A percentile compares a stretch with the other conserved stretches of the same genome.
Conservation (phyloP, 805 yeast genomes). For the Lipomyces yamanashiensis region DNA sequence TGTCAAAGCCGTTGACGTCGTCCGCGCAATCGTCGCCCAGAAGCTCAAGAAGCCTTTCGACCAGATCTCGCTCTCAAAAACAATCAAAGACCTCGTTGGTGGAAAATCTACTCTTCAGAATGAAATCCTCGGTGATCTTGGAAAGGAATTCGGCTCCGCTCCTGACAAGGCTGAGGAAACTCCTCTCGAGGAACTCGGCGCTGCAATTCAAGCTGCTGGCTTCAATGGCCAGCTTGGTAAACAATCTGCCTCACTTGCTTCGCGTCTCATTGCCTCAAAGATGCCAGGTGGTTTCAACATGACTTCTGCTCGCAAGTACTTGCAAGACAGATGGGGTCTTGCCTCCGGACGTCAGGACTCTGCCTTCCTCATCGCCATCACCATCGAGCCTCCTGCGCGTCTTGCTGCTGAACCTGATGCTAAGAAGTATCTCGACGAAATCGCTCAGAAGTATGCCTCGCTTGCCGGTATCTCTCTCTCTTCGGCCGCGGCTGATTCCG, state of each 20-base stretch:
- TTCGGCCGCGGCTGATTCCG: conserved; percentile 64
- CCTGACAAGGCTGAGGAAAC: conserved; percentile 99
- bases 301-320: conserved; percentile 87
- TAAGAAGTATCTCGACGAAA: conserved; percentile 79
- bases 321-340: conserved; percentile 90
- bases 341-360: conserved; percentile 94
- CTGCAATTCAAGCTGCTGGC: conserved; percentile 81
- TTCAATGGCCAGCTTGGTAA: conserved; percentile 91
- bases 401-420: conserved; percentile 87
- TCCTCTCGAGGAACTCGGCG: conserved; percentile 94
- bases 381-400: conserved; percentile 90
- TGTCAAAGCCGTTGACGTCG: conserved; percentile 76
- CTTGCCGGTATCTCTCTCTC: conserved; percentile 76
- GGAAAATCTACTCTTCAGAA: conserved; percentile 99
- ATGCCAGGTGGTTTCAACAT: conserved; percentile 99
- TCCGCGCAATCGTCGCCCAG: conserved; percentile 92
- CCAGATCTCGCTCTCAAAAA: conserved; percentile 83
- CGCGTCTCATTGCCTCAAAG: conserved; percentile 91
- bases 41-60: conserved; percentile 91
- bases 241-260: conserved; percentile 84
- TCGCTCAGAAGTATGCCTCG: conserved; percentile 85
- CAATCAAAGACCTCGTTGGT: conserved; percentile 95
- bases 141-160: conserved; percentile 96
- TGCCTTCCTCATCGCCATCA: conserved; percentile 77
- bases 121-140: conserved; percentile 97